These are phyloP conservation scores for Macrophomina pseudophaseolina DNA, from an alignment of 2,329 filamentous ascomycete genomes.

Conservation along the genomic window DNA sequence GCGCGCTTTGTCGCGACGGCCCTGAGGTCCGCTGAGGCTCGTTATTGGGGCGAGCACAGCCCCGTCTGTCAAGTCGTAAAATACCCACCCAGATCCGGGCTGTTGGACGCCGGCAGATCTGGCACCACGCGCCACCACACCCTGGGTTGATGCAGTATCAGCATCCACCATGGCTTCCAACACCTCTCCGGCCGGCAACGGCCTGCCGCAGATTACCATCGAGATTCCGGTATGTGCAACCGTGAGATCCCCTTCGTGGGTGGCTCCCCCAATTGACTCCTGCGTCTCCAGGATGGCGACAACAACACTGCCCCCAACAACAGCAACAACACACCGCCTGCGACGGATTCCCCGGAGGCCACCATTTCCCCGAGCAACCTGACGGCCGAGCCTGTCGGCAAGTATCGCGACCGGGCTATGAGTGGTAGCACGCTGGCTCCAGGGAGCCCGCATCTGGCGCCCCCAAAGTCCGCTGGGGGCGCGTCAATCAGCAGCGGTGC, in stretches of 20 bases:
- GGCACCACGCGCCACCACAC: conserved; percentile 1
- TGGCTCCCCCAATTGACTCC: not conserved
- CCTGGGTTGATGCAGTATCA: not conserved
- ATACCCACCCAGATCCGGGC: not conserved
- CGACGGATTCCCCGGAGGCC: not conserved
- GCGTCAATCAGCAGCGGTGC: conserved; percentile 18
- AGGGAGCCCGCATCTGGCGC: conserved; percentile 11
- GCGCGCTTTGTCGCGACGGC: not conserved
- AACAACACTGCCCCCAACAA: not conserved
- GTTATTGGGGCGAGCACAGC: conserved; percentile 16
- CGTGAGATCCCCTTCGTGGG: too few relatives aligned
- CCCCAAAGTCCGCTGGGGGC: conserved; percentile 23
- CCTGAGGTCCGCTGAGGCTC: not conserved
- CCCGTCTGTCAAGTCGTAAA: not conserved
- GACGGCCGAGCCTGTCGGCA: not conserved
- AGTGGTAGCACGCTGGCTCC: conserved; percentile 25
- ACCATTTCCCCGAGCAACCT: conserved; percentile 8
- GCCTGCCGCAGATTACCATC: conserved; percentile 19
- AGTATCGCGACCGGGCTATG: conserved; percentile 24
- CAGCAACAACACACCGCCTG: not conserved
- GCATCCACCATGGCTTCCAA: not conserved
- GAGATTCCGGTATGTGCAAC: conserved; percentile 6
- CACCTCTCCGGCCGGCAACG: not conserved
- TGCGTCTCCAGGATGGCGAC: conserved; percentile 4
- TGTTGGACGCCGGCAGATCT: not conserved